Evolutionary conservation across 73 alveolate genomes (phyloP), one percentile per base, ranked within the genome.

Genomic region (Paramecium primaurelia): DNA sequence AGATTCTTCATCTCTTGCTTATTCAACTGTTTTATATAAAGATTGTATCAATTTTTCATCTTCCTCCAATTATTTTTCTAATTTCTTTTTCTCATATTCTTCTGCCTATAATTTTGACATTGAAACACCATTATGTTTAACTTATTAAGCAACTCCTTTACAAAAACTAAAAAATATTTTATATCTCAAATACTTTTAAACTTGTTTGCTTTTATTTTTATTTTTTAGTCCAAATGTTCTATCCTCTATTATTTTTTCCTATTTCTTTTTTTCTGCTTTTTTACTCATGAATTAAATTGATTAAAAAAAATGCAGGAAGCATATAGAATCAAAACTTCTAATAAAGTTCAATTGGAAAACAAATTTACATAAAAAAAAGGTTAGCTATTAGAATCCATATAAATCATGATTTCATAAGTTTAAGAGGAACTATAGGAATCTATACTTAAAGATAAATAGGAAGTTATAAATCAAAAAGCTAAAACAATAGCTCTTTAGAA

Each of bases 181-280:
- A 0, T 94, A 92, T 11, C 20, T 49, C 42, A 92, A 93, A 54
- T 95, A 96, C 94, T 97, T 96, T 93, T 98, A 96, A n/a, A 97
- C 99, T 22, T 97, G 91, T 75, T 95, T 95, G 20, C 99, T 95
- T 92, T 98, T 98, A 92, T 98, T 97, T 94, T 98, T 98, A 92
- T 98, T 98, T 95, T 98, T 98, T 34, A 98, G 95, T 32, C 99
- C 99, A 93, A 98, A 98, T 45, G 99, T 98, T 93, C 96, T 97
- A 88, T 98, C 99, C 69, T 97, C 99, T 49, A 98, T 95, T 92
- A 98, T 92, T 94, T 98, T 98, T 86, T 97, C 99, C 58, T 97
- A 97, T 93, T 95, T 92, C 92, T 98, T 98, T 59, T 89, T 58
- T 77, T 96, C 99, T 11, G 99, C 96, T 93, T 97, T 97, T 87